These are phyloP conservation scores for Sporothrix inflata DNA, from an alignment of 2,329 filamentous ascomycete genomes.

Conservation along the genomic window DNA sequence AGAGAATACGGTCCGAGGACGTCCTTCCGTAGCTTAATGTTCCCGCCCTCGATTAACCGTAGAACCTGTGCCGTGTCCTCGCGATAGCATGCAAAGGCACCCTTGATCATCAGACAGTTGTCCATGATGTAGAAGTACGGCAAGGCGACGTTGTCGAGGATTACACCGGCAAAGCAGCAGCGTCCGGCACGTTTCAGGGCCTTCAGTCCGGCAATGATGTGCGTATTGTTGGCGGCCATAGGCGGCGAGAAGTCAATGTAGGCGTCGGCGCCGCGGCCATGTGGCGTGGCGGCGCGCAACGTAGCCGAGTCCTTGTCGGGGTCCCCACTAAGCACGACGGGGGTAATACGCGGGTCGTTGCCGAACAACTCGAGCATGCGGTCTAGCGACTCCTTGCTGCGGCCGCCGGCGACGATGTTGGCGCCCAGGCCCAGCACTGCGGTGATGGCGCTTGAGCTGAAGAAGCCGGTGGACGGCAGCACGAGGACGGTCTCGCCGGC, in stretches of 20 bases:
- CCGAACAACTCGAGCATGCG: background rate
- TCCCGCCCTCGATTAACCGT: background rate
- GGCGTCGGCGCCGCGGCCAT: background rate
- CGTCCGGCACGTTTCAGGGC: background rate
- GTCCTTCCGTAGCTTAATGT: background rate
- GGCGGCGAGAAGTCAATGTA: background rate
- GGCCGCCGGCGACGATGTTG: background rate
- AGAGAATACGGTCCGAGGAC: background rate
- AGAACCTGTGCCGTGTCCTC: background rate
- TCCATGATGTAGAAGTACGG: constrained; percentile 1
- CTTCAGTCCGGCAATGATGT: background rate
- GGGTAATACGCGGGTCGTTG: background rate
- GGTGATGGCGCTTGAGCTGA: background rate
- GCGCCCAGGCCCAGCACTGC: background rate
- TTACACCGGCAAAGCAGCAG: background rate
- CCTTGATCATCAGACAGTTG: background rate
- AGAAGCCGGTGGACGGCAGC: background rate
- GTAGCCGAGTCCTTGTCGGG: background rate
- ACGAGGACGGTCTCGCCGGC: background rate
- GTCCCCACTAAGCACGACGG: background rate
- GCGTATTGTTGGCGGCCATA: background rate
- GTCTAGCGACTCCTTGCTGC: background rate
- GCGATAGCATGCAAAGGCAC: background rate
- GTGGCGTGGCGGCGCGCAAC: background rate
- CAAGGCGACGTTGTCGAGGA: background rate